Evolutionary conservation across 2,329 filamentous ascomycete genomes (phyloP), one percentile per base, ranked within the genome.

Genomic region (Penicillium nordicum): DNA sequence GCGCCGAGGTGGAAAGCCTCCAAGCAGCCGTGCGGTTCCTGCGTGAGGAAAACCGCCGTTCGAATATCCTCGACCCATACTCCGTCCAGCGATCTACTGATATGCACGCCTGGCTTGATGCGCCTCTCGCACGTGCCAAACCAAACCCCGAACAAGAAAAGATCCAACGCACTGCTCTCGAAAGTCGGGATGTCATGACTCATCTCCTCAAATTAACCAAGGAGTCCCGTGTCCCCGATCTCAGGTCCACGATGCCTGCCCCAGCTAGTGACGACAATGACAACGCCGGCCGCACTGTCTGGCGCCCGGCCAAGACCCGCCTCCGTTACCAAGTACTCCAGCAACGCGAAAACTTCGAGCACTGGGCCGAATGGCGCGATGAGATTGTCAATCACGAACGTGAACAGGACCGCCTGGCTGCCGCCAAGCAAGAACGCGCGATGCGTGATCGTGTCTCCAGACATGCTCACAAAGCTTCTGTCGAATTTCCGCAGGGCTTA

Each of bases 11-110:
- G 21, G 65, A 67, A 50, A 74, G 69, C 59, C 71, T 79, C 12
- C 76, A 79, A 67, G 72, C 76, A n/a, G 75, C 77, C 1, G 73
- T 79, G 7, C 75, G 77, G 46, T 78, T 74, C 63, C 64, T 79
- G 8, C 75, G 76, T 34, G 73, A 76, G 50, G 77, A 79, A 49
- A 79, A 77, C 57, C 72, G 73, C 27, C 74, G 74, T 27, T 63
- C 69, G 23, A 75, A 69, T 47, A 66, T 75, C 23, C 69, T 75
- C 45, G 73, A 76, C 53, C 74, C 75, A 3, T 76, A 74, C 61
- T 76, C 75, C 12, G 65, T 77, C 32, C 74, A 76, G 57, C 68
- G 72, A 49, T 71, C 72, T 10, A 70, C 70, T 10, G 72, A 74
- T 34, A 64, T 76, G 59, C 69, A 77, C 58, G 68, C 72, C 32